Conservation (phyloP, 1,139 yeast genomes). For the Suhomyces atakaporum region DNA sequence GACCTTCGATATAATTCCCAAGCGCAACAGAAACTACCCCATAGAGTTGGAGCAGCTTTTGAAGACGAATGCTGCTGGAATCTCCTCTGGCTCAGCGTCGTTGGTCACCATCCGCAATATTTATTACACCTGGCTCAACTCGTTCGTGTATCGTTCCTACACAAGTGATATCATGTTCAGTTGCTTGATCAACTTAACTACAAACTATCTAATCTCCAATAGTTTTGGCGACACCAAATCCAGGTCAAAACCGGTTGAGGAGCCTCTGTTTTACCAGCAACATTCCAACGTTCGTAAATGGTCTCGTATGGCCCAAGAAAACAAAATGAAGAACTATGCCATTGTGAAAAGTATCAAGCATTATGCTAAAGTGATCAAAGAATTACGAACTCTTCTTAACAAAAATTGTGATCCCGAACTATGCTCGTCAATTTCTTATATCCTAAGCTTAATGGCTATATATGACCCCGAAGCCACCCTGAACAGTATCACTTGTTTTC, state of each 20-base stretch:
- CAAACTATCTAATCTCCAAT: constrained; percentile 43
- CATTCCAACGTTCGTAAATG: constrained; percentile 6
- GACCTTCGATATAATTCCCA: constrained; percentile 6
- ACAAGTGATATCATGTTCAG: constrained; percentile 34
- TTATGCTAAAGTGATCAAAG: constrained; percentile 41
- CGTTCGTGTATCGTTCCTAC: constrained; percentile 32
- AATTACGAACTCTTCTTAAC: constrained; percentile 34
- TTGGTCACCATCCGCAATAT: constrained; percentile 34
- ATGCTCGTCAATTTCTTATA: constrained; percentile 42
- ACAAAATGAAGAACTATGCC: constrained; percentile 27
- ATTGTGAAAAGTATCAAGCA: constrained; percentile 36
- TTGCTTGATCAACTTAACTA: constrained; percentile 42
- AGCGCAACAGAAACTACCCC: constrained; percentile 20
- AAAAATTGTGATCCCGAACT: constrained; percentile 34
- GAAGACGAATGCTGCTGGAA: constrained; percentile 17
- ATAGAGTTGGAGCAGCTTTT: constrained; percentile 4
- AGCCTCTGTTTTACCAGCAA: constrained; percentile 5
- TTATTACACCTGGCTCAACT: constrained; percentile 38
- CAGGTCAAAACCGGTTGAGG: constrained; percentile 1
- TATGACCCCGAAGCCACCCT: constrained; percentile 49
- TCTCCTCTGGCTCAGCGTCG: constrained; percentile 31
- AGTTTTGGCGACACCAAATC: constrained; percentile 25
- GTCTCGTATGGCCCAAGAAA: constrained; percentile 4
- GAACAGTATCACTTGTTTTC: constrained; percentile 41
- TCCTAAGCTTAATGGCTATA: constrained; percentile 44